Evolutionary conservation across 164 flowering plant species (phyloP), one percentile per base, ranked within the genome.

Genomic region (Aristolochia californica): DNA sequence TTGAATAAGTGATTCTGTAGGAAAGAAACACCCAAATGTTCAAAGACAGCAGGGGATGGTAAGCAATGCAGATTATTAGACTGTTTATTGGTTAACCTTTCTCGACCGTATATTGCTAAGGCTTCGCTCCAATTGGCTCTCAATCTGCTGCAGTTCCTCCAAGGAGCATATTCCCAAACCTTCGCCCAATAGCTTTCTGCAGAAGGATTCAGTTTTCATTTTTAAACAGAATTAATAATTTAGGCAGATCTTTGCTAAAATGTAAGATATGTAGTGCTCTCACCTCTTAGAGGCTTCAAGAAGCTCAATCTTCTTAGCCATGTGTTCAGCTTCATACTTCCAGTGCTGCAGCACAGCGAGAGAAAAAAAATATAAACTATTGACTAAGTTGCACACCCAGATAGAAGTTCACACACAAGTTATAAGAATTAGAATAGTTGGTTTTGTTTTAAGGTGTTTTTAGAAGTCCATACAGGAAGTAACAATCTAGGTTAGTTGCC

Each of bases 161-260:
- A 75, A 34, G 17, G 85, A 64, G 70, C 88, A 80, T 13, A 80
- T 58, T 38, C 62, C 81, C 48, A 90, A 38, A 27, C 75, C 75
- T 73, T 90, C 91, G 55, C 97, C 97, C 70, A 85, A 57, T 7
- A 90, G 81, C 72, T 75, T 85, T 71, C 97, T 89, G 71, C 51
- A 48, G 9, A 57, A 38, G 14, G 52, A 54, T 22, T 2, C 10
- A 24, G 20, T n/a, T 11, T 53, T n/a, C n/a, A n/a, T n/a, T n/a
- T n/a, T n/a, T n/a, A n/a, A n/a, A n/a, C n/a, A n/a, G n/a, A n/a
- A 28, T 47, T 23, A 26, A 12, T 5, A 34, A 34, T 12, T 34
- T 34, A 34, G 10, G 1, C 40, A 2, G 40, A 34, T 5, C 12
- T 22, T 10, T 13, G 13, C 21, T 14, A 1, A 23, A 40, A n/a